phyloP scores from a whole-genome alignment of 768 basidiomycete genomes.

The Auricularia auricula-judae region DNA sequence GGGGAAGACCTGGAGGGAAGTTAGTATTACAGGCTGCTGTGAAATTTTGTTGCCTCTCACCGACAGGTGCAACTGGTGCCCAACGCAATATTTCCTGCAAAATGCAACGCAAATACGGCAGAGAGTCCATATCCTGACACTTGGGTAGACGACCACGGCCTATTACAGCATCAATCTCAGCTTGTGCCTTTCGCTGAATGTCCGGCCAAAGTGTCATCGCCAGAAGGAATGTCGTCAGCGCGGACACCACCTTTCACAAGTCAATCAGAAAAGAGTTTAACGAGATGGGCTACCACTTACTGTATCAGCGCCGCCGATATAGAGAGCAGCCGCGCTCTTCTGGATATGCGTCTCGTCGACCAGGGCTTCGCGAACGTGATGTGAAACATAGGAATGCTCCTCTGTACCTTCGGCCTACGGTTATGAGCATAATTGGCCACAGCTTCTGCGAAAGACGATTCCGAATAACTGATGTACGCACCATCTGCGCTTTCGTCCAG shows the following conservation, averaged over 20 bases:
- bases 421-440: not conserved
- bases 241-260: slow-evolving; percentile 4
- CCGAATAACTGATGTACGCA: slow-evolving; percentile 10
- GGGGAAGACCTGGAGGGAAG: slow-evolving; percentile 10
- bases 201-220: slow-evolving; percentile 12
- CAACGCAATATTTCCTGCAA: slow-evolving; percentile 10
- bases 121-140: not conserved
- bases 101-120: slow-evolving; percentile 4
- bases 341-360: slow-evolving; percentile 7
- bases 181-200: slow-evolving; percentile 9
- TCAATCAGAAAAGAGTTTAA: not conserved
- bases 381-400: slow-evolving; percentile 32
- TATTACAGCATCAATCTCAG: slow-evolving; percentile 9
- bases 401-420: slow-evolving; percentile 31
- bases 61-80: slow-evolving; percentile 7
- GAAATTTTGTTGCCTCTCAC: not conserved
- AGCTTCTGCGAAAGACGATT: too few species aligned
- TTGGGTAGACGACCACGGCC: slow-evolving; percentile 9
- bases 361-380: slow-evolving; percentile 21
- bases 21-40: not conserved
- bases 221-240: slow-evolving; percentile 11
- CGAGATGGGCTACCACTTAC: slow-evolving; percentile 2
- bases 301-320: slow-evolving; percentile 10
- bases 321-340: slow-evolving; percentile 6
- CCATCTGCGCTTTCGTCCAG: slow-evolving; percentile 37